Base-by-base conservation (phyloP, 345 rosid species). In the Eucalyptus marginata region DNA sequence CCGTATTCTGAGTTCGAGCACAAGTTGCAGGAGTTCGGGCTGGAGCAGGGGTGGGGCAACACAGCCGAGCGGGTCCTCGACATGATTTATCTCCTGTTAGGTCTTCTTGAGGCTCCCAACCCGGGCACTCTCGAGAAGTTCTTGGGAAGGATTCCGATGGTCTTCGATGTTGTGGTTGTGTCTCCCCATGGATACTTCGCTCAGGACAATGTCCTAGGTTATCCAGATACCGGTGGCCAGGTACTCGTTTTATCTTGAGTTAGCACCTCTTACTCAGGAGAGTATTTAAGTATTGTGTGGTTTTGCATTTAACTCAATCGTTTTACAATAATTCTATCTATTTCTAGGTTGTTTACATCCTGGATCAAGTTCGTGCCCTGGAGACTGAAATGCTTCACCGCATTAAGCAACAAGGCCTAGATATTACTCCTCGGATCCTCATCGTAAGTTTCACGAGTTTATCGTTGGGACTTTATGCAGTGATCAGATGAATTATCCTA, bases 141-240 rank as follows among this genome's bases (percentile, higher is more conserved):
- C 93, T 97, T 97, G 7, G 96, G 96, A 16, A 94, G 96, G 90
- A 91, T 97, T 33, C 98, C 98, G 3, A 96, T 97, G 99, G 99
- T 95, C 76, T 96, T 97, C 91, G 95, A 96, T 71, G 98, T 96
- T 33, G 98, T 96, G 64, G 95, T 97, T 87, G 95, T 97, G 90
- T 92, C 98, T 85, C 99, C 99, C 18, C 99, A 96, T 89, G 99
- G 99, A 49, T 97, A 93, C 94, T 97, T 97, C 49, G 99, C 97
- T 64, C 99, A 96, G 87, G 98, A 96, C 95, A 92, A 97, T 88
- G 99, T 97, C 88, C 93, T 96, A 92, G 99, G 99, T 13, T 96
- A 94, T 92, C 99, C 99, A 43, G 99, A 97, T 91, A 97, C 99
- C 10, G 97, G 98, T 86, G 99, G 98, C 90, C 99, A 97, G 97